Evolutionary conservation across 1,139 yeast species (phyloP), one percentile per base, ranked within the genome.

Genomic region (Geotrichum aggregatum): DNA sequence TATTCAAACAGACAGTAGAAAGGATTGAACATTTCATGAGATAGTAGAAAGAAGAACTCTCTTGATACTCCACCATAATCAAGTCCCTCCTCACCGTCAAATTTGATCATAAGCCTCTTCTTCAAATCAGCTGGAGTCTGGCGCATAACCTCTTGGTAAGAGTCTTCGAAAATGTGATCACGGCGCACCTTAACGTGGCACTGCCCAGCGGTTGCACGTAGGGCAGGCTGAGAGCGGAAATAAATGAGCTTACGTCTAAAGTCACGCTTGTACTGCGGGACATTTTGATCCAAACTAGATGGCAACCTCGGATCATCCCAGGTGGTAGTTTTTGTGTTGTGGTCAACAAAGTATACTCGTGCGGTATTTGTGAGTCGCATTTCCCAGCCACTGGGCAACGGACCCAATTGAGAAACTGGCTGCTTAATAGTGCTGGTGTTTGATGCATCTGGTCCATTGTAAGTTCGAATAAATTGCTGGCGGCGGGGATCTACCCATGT

Each of bases 231-330:
- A 10, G 98, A 89, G 69, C 98, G 81, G 81, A 92, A 92, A 72
- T 92, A 92, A 61, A 92, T 92, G 55, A 92, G 88, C 74, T 92
- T 92, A 72, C 99, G 83, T 74, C 99, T 81, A 73, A 94, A 92
- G 72, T 92, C 99, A 75, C 99, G 92, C 78, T 92, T 94, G 73
- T 92, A 92, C 71, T 94, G 98, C 24, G 99, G 99, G 62, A 92
- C 99, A 63, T 91, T 92, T 73, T 92, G 98, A 69, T 92, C 99
- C 62, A 92, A 76, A 10, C 96, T 87, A 1, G 97, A 89, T 49
- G 99, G 99, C 67, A 92, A 77, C 68, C 99, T 83, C 59, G 99
- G 99, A 69, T 92, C 99, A 71, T 92, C 99, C 99, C 99, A 92
- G 1, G 99, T 92, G 1, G 99, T 92, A 0, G 98, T 92, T 73